Percentiles rank a stretch among this genome's conserved stretches.
Conservation (phyloP, 2,329 filamentous ascomycete species). For the Fusarium drepaniforme region DNA sequence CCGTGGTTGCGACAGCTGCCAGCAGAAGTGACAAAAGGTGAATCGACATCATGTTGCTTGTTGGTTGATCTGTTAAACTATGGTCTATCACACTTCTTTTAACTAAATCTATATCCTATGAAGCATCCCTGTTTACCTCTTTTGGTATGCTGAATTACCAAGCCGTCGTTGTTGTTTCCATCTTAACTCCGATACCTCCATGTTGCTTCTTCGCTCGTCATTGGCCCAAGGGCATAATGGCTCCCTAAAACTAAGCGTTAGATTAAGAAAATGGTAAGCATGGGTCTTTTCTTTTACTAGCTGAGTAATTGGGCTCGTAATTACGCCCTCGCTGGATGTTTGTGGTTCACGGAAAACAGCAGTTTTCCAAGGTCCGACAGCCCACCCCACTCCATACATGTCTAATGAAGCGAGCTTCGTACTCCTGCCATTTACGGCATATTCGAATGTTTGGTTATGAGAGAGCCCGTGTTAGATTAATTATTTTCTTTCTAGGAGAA, state of each 20-base stretch:
- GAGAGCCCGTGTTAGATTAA: neutral
- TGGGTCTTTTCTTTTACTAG: neutral
- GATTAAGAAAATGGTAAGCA: neutral
- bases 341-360: slow-evolving; percentile 17
- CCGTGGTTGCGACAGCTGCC: neutral
- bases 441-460: neutral
- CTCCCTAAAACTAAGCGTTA: neutral
- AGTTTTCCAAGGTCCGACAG: slow-evolving; percentile 32
- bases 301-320: slow-evolving; percentile 9
- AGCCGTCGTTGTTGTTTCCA: neutral
- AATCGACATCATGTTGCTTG: slow-evolving; percentile 8
- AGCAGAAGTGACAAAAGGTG: neutral
- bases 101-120: neutral
- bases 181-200: slow-evolving; percentile 28
- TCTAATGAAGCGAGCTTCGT: neutral
- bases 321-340: neutral
- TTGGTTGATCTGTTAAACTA: neutral
- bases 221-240: neutral
- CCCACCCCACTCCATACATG: neutral
- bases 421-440: too few relatives aligned
- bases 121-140: neutral
- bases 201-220: neutral
- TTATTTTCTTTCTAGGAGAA: neutral
- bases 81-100: neutral
- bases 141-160: neutral